Evolutionary conservation across 352 stramenopile genomes (phyloP).

Genomic region (Phytopythium sindhum): DNA sequence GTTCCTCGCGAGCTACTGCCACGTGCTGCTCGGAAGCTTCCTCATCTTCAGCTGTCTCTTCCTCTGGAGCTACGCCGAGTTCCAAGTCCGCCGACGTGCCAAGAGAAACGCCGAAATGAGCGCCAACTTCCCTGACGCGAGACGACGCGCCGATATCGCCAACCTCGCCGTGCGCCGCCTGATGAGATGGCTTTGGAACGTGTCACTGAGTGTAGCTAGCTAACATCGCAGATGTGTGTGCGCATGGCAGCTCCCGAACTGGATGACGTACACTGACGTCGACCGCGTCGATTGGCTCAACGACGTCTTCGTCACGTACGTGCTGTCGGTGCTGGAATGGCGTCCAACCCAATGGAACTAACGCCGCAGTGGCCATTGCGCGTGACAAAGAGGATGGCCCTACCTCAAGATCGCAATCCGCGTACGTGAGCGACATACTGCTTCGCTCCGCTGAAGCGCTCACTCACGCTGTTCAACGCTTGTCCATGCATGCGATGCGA

Average conservation of each 20-base stretch:
- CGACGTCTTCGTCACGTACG: slow-evolving; percentile 52
- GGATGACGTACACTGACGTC: slow-evolving; percentile 55
- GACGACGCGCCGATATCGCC: slow-evolving; percentile 21
- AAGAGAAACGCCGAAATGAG: slow-evolving; percentile 10
- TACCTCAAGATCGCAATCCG: slow-evolving; percentile 75
- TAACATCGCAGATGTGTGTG: background rate
- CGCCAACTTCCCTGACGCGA: slow-evolving; percentile 17
- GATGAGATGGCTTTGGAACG: background rate
- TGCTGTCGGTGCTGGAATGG: background rate
- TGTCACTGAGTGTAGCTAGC: background rate
- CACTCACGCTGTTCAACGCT: no score
- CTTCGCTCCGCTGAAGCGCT: no score
- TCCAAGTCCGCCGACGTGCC: slow-evolving; percentile 29
- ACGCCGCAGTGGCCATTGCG: background rate
- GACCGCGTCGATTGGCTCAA: slow-evolving; percentile 81
- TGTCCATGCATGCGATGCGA: background rate
- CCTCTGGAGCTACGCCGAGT: slow-evolving; percentile 55
- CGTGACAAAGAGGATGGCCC: slow-evolving; percentile 50
- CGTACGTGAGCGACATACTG: slow-evolving; percentile 13
- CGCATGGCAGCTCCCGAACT: slow-evolving; percentile 37
- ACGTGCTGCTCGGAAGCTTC: slow-evolving; percentile 39
- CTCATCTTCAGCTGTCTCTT: slow-evolving; percentile 33
- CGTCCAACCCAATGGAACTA: background rate
- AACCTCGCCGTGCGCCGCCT: slow-evolving; percentile 18
- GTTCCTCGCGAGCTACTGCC: slow-evolving; percentile 29